Conservation (phyloP, 305 asterid species). For the Fraxinus albicans region DNA sequence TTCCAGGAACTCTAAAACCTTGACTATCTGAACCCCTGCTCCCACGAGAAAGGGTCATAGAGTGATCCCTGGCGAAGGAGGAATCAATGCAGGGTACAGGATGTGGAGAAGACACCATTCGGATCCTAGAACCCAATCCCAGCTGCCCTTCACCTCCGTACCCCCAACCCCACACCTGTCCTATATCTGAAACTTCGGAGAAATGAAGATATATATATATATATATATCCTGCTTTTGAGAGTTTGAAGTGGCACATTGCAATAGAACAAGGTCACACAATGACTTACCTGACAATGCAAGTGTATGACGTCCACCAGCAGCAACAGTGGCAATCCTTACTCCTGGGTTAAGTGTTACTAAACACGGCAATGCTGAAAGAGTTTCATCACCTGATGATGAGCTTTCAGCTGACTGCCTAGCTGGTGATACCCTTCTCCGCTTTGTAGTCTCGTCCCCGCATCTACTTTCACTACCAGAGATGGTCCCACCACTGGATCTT, state of each 20-base stretch:
- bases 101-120: slow-evolving; percentile 97
- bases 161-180: slow-evolving; percentile 99
- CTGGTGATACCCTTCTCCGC: slow-evolving; percentile 72
- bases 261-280: slow-evolving; percentile 16
- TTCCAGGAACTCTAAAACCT: slow-evolving; percentile 71
- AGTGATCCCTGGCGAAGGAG: slow-evolving; percentile 53
- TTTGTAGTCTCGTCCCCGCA: slow-evolving; percentile 76
- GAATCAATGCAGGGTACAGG: slow-evolving; percentile 83
- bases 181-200: slow-evolving; percentile 66
- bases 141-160: slow-evolving; percentile 99
- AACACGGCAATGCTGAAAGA: slow-evolving; percentile 83
- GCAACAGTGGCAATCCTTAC: slow-evolving; percentile 76
- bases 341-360: slow-evolving; percentile 77
- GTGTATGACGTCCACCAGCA: slow-evolving; percentile 96
- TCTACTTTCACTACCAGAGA: slow-evolving; percentile 45
- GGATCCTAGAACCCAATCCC: slow-evolving; percentile 86
- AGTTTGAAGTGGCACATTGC: slow-evolving; percentile 9
- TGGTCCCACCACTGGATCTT: slow-evolving; percentile 50
- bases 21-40: slow-evolving; percentile 54
- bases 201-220: slow-evolving; percentile 22
- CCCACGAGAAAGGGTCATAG: slow-evolving; percentile 57
- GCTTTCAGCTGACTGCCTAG: slow-evolving; percentile 72
- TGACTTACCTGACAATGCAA: slow-evolving; percentile 78
- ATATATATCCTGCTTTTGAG: slow-evolving; percentile 17
- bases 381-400: slow-evolving; percentile 73